A percentile compares a stretch with the other conserved stretches of the same genome.
Conservation (phyloP, 441 rosid species). For the Gossypium aridum region DNA sequence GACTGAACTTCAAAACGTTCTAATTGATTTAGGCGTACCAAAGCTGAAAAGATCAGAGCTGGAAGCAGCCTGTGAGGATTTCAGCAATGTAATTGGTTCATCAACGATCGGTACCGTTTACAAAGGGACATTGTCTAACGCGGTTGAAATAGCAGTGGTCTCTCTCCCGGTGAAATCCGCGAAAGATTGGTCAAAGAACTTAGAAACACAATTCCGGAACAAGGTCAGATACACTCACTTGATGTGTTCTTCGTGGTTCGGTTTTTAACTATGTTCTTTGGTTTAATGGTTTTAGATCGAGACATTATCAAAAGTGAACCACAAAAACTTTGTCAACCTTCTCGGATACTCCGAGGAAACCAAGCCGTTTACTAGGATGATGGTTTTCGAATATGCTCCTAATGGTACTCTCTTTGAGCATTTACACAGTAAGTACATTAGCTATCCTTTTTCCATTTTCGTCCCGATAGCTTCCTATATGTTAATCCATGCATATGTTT, state of each 20-base stretch:
- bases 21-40: constrained; percentile 41
- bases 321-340: constrained; percentile 55
- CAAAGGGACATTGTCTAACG: constrained; percentile 65
- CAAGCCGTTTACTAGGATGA: constrained; percentile 61
- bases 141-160: constrained; percentile 60
- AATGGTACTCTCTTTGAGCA: constrained; percentile 68
- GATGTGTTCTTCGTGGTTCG: not conserved
- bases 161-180: constrained; percentile 31
- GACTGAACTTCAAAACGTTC: too few relatives aligned
- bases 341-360: constrained; percentile 58
- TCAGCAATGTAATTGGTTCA: constrained; percentile 57
- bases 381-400: constrained; percentile 74
- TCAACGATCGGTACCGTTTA: constrained; percentile 48
- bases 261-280: constrained; percentile 6
- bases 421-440: constrained; percentile 48
- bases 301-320: constrained; percentile 50
- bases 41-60: constrained; percentile 55
- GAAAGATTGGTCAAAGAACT: constrained; percentile 49
- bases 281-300: constrained; percentile 34
- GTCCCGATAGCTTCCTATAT: not conserved
- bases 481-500: not conserved
- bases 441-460: not conserved
- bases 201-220: constrained; percentile 50
- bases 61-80: constrained; percentile 70
- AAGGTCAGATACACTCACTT: constrained; percentile 29